Evolutionary conservation across 2,329 filamentous ascomycete genomes (phyloP), one percentile per base, ranked within the genome.

Genomic region (Ophiostoma sp.): DNA sequence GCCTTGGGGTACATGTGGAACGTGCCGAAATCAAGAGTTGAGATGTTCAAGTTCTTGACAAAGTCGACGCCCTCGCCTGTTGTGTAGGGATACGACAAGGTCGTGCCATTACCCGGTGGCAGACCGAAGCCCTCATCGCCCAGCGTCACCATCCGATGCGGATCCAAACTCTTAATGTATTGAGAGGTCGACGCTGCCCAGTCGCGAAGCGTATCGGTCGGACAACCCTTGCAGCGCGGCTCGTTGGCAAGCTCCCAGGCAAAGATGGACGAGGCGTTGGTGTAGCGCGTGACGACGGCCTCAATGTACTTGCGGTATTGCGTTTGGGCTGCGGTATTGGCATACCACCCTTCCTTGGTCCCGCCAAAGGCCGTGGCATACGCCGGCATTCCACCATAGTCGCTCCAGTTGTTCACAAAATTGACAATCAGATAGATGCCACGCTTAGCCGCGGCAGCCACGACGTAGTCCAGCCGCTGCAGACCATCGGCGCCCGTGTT

Each of bases 321-420:
- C 0, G 81, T 78, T 78, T 88, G 86, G 7, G 84, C 84, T 2
- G 77, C 77, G 3, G 80, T 74, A 74, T 86, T 85, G 39, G 84
- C 86, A 79, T 89, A 91, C 84, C 87, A 91, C 11, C 81, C 80
- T 33, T 84, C 82, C 73, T 87, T 83, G 72, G 79, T 81, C 28
- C 85, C 86, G 50, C 87, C 88, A 72, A 87, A 90, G 1, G 85
- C 87, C 12, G 80, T 82, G 61, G 85, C 84, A 77, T 91, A 91
- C 1, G 87, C 86, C 12, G 84, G 82, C 81, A 91, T 90, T 66
- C 90, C 89, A 36, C 75, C 90, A 59, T 91, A 92, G 78, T 92
- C 91, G 63, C 83, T 83, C 90, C 90, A 93, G 81, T 92, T 89
- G 81, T 92, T 92, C 72, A 92, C 88, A 59, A 91, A 88, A 76